Conservation (phyloP, 2,329 filamentous ascomycete genomes). For the Talaromyces rugulosus region DNA sequence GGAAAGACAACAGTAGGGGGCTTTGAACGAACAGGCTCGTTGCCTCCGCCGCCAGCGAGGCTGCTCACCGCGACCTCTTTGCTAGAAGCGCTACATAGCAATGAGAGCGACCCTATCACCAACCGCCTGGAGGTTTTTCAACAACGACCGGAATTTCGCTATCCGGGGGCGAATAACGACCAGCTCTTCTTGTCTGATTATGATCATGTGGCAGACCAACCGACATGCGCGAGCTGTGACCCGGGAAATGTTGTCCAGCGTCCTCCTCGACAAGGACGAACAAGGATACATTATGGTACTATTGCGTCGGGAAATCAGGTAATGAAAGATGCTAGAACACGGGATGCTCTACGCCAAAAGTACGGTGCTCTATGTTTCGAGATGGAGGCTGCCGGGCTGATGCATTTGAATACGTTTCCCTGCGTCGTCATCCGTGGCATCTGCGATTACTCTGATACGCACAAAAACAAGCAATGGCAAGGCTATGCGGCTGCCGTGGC, state of each 20-base stretch:
- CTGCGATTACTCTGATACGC: background rate
- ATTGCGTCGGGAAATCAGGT: background rate
- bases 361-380: background rate
- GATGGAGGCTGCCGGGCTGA: background rate
- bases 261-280: background rate
- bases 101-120: background rate
- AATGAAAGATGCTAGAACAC: background rate
- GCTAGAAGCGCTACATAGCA: background rate
- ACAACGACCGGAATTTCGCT: background rate
- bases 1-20: background rate
- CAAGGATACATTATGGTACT: background rate
- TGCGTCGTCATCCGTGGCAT: background rate
- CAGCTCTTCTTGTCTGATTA: background rate
- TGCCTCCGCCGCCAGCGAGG: background rate
- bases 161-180: background rate
- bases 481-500: background rate
- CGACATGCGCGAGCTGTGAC: background rate
- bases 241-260: background rate
- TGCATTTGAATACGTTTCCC: background rate
- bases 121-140: background rate
- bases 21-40: background rate
- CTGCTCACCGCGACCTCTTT: background rate
- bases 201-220: background rate
- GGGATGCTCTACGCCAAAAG: background rate
- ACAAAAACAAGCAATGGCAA: background rate